Conservation (phyloP, 805 yeast genomes). For the Metschnikowia similis region DNA sequence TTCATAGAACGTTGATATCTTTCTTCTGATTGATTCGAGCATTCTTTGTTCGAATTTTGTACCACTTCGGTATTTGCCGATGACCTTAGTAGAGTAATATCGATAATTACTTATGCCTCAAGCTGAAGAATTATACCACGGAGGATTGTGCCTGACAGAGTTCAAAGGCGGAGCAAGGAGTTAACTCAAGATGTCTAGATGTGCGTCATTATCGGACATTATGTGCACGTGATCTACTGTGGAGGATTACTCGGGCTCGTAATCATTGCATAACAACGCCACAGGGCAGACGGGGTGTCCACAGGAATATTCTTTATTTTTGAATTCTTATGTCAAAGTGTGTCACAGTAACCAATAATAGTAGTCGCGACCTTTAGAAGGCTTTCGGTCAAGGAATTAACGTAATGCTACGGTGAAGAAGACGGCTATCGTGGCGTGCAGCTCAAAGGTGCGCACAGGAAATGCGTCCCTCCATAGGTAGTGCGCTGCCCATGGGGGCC, state of each 20-base stretch:
- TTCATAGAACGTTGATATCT: conserved; percentile 1
- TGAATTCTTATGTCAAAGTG: too few species aligned
- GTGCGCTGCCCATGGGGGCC: too few species aligned
- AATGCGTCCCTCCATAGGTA: background rate
- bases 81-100: background rate
- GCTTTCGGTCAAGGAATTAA: background rate
- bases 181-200: background rate
- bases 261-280: background rate
- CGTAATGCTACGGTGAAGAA: background rate
- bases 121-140: background rate
- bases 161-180: background rate
- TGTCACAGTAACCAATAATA: too few species aligned
- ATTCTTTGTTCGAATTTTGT: background rate
- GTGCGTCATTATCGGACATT: conserved; percentile 1
- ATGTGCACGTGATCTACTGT: background rate
- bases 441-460: background rate
- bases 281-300: too few species aligned
- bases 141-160: too few species aligned
- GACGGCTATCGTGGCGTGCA: background rate
- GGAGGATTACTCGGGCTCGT: background rate
- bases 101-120: background rate
- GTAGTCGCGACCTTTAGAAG: too few species aligned
- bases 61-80: too few species aligned
- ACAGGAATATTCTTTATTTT: too few species aligned
- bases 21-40: conserved; percentile 2